Conservation (phyloP, 2,329 filamentous ascomycete genomes). For the Diaporthe citriasiana region DNA sequence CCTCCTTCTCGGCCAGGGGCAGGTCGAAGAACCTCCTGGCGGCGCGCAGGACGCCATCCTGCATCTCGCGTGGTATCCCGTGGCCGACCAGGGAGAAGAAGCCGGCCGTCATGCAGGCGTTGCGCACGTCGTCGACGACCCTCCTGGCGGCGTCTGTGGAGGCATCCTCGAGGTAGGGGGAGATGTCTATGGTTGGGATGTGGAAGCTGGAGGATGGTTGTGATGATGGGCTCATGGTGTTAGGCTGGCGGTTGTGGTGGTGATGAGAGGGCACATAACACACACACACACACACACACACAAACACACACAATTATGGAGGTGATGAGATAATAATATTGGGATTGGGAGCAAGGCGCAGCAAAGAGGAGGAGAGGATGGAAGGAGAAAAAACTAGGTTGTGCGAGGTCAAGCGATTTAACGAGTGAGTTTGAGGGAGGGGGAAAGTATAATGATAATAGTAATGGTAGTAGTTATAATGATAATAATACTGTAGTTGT, state of each 20-base stretch:
- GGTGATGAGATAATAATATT: slow-evolving; percentile 3
- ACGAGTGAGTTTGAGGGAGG: neutral
- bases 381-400: neutral
- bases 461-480: neutral
- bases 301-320: neutral
- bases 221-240: neutral
- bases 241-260: neutral
- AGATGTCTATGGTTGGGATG: slow-evolving; percentile 53
- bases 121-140: slow-evolving; percentile 50
- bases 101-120: slow-evolving; percentile 50
- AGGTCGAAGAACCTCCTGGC: slow-evolving; percentile 64
- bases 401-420: neutral
- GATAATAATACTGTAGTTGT: neutral
- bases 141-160: slow-evolving; percentile 46
- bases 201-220: slow-evolving; percentile 25
- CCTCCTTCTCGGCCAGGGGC: slow-evolving; percentile 58
- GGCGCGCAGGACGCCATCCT: slow-evolving; percentile 44
- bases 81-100: slow-evolving; percentile 51
- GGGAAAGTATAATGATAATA: neutral
- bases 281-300: too few species aligned
- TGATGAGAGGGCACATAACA: neutral
- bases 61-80: slow-evolving; percentile 45
- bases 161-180: slow-evolving; percentile 51
- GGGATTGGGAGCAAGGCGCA: too few species aligned
- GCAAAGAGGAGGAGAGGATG: neutral